phyloP scores from a whole-genome alignment of 2,329 filamentous ascomycete species.

The Fusarium denticulatum region DNA sequence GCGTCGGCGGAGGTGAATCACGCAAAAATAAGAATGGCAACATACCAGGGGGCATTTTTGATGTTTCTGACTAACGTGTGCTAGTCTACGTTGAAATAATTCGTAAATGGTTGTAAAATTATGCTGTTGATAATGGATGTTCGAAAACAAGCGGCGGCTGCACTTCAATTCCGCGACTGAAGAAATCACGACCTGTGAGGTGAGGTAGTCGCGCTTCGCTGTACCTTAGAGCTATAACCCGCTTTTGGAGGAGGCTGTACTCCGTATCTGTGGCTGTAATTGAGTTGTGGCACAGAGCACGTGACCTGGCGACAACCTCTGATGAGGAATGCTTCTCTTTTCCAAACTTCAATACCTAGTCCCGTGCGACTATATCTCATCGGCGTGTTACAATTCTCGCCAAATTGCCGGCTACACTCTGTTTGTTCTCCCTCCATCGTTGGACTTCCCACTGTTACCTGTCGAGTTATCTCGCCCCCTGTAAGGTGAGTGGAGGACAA shows the following conservation, averaged over 20 bases:
- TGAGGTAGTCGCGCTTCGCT: not conserved
- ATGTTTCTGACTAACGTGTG: not conserved
- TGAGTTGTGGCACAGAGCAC: slow-evolving; percentile 11
- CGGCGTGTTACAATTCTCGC: not conserved
- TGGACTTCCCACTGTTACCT: not conserved
- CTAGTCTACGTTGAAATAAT: not conserved
- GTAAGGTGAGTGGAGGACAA: not conserved
- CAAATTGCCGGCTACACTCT: not conserved
- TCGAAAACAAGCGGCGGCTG: not conserved
- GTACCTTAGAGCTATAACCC: slow-evolving; percentile 11
- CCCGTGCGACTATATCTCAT: not conserved
- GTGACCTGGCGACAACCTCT: not conserved
- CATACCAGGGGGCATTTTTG: slow-evolving; percentile 45
- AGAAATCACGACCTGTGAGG: slow-evolving; percentile 13
- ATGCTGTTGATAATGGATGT: not conserved
- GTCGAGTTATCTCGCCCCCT: not conserved
- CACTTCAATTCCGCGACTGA: not conserved
- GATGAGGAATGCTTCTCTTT: not conserved
- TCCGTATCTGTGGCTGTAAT: slow-evolving; percentile 1
- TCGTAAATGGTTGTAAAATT: not conserved
- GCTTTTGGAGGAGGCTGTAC: slow-evolving; percentile 1
- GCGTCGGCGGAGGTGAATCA: not conserved
- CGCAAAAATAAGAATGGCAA: not conserved
- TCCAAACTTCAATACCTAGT: not conserved
- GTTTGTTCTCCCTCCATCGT: not conserved